phyloP scores from a whole-genome alignment of 176 grass and related monocot genomes.

The Rhynchospora pubera region DNA sequence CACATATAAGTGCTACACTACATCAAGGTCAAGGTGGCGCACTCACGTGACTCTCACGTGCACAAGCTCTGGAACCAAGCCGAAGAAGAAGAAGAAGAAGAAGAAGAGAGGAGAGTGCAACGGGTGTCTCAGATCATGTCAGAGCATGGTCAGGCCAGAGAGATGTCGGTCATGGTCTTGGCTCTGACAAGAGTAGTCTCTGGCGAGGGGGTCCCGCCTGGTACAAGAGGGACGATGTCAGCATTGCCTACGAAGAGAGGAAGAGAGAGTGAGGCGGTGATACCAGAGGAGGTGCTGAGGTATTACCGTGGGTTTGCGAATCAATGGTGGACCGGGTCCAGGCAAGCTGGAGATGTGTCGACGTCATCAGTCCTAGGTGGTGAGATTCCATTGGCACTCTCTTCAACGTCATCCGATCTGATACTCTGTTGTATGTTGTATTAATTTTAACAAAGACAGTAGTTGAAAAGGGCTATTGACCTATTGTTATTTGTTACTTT shows the following conservation, averaged over 20 bases:
- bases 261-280: conserved; percentile 22
- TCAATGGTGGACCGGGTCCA: conserved; percentile 6
- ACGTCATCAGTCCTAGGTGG: not conserved
- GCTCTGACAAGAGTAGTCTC: conserved; percentile 48
- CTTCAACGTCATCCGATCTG: no score
- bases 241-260: conserved; percentile 7
- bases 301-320: conserved; percentile 21
- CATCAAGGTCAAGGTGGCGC: conserved; percentile 54
- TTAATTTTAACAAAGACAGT: no score
- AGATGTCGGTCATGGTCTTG: conserved; percentile 74
- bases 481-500: no score
- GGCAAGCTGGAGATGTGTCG: not conserved
- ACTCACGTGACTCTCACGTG: conserved; percentile 10
- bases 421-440: no score
- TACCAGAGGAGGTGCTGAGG: conserved; percentile 17
- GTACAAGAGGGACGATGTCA: not conserved
- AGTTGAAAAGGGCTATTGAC: no score
- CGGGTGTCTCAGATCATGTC: not conserved
- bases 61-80: not conserved
- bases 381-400: not conserved
- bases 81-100: not conserved
- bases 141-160: conserved; percentile 35
- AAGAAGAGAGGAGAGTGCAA: not conserved
- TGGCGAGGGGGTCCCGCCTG: not conserved
- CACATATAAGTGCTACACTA: conserved; percentile 15